Evolutionary conservation across 495 filamentous ascomycete species (phyloP).

Genomic region (Penicillium arizonense): DNA sequence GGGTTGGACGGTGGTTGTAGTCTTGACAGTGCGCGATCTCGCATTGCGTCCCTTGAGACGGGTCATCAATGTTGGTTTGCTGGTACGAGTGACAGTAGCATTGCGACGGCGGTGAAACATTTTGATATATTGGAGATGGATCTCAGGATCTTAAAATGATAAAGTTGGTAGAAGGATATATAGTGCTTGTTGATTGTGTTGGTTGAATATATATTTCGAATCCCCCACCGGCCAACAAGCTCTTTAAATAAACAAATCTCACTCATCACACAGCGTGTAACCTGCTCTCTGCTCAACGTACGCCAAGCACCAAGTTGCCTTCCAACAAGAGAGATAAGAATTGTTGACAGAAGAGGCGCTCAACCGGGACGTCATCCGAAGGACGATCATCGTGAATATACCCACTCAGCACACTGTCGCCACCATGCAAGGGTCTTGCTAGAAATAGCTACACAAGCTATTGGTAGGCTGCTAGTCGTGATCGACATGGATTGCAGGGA

Average conservation of each 20-base stretch:
- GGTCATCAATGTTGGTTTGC: slow-evolving; percentile 48
- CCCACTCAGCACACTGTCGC: neutral
- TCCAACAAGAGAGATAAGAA: slow-evolving; percentile 4
- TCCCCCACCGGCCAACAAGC: neutral
- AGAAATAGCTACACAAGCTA: neutral
- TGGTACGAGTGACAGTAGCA: slow-evolving; percentile 32
- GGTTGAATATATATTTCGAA: neutral
- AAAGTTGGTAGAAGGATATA: neutral
- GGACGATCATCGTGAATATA: slow-evolving; percentile 12
- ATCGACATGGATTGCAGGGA: neutral
- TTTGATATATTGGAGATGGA: slow-evolving; percentile 1
- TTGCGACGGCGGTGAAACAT: slow-evolving; percentile 29
- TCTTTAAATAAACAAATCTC: slow-evolving; percentile 3
- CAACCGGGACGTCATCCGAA: slow-evolving; percentile 21
- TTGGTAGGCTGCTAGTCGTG: neutral
- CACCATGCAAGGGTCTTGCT: neutral
- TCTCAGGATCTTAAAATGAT: neutral
- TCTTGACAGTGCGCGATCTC: slow-evolving; percentile 26
- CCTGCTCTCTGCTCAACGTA: slow-evolving; percentile 11
- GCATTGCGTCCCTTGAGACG: slow-evolving; percentile 28
- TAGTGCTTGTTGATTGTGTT: neutral
- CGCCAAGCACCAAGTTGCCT: slow-evolving; percentile 15
- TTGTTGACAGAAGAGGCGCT: slow-evolving; percentile 11
- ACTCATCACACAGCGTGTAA: neutral
- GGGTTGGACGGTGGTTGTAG: slow-evolving; percentile 24